These are phyloP conservation scores for Cardiospermum halicacabum DNA, from an alignment of 345 rosid species.

Conservation along the genomic window DNA sequence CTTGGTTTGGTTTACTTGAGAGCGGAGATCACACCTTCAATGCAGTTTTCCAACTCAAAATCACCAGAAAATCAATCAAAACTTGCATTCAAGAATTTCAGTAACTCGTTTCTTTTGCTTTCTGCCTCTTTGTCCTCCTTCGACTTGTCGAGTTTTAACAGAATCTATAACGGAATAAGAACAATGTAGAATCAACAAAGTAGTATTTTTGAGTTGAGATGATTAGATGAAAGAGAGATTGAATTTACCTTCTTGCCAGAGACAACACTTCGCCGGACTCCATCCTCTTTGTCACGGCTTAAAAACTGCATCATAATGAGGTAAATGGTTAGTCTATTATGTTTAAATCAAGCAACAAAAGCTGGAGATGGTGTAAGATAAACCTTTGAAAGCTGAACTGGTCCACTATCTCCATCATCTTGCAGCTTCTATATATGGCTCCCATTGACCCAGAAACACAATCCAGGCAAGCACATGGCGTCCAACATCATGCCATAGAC, in stretches of 20 bases:
- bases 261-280: conserved; percentile 90
- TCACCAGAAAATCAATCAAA: conserved; percentile 54
- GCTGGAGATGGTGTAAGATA: background rate
- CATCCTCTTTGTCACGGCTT: conserved; percentile 69
- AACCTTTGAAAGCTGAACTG: conserved; percentile 96
- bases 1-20: background rate
- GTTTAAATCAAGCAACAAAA: background rate
- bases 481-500: conserved; percentile 69
- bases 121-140: conserved; percentile 96
- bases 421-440: conserved; percentile 72
- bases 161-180: conserved; percentile 47
- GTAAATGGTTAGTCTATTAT: background rate
- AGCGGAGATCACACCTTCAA: background rate
- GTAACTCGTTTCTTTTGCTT: conserved; percentile 78
- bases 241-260: conserved; percentile 85
- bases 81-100: conserved; percentile 95
- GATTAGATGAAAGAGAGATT: background rate
- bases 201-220: background rate
- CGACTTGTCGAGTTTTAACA: conserved; percentile 83
- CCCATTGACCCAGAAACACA: conserved; percentile 58
- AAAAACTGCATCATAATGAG: conserved; percentile 48
- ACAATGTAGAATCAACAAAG: background rate
- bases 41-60: background rate
- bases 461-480: conserved; percentile 58
- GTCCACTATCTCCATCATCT: conserved; percentile 66